Evolutionary conservation across 352 stramenopile species (phyloP).

Genomic region (Phytophthora syringae): DNA sequence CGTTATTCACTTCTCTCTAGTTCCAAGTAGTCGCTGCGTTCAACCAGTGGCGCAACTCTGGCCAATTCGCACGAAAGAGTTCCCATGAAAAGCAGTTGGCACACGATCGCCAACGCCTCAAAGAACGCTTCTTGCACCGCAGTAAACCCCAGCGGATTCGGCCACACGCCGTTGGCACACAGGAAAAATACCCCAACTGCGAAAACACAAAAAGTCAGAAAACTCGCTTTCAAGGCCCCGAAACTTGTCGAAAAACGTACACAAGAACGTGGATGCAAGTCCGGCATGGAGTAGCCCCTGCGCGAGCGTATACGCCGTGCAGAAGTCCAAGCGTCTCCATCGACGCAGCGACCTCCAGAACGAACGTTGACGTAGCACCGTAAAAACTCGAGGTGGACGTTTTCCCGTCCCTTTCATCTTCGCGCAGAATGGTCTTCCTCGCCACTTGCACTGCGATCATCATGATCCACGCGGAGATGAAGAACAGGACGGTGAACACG

Average conservation of each 20-base stretch:
- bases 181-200: constrained; percentile 80
- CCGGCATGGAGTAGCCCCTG: constrained; percentile 53
- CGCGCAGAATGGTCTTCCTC: constrained; percentile 49
- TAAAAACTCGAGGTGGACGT: not conserved
- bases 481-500: constrained; percentile 78
- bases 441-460: constrained; percentile 67
- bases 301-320: constrained; percentile 58
- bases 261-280: constrained; percentile 66
- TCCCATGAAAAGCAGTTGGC: constrained; percentile 89
- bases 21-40: constrained; percentile 67
- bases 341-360: constrained; percentile 49
- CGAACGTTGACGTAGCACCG: constrained; percentile 22
- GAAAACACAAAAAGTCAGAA: constrained; percentile 2
- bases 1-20: constrained; percentile 67
- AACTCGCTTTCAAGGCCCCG: not conserved
- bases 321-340: constrained; percentile 61
- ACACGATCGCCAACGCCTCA: constrained; percentile 85
- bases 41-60: constrained; percentile 60
- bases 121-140: constrained; percentile 85
- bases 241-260: constrained; percentile 41
- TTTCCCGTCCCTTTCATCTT: constrained; percentile 39
- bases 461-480: constrained; percentile 69
- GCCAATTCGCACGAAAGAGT: constrained; percentile 81
- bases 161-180: constrained; percentile 82
- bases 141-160: constrained; percentile 82